Percentiles rank a stretch among this genome's conserved stretches.
These are phyloP conservation scores for Aspergillus hancockii DNA, from an alignment of 495 filamentous ascomycete genomes.

Conservation along the genomic window DNA sequence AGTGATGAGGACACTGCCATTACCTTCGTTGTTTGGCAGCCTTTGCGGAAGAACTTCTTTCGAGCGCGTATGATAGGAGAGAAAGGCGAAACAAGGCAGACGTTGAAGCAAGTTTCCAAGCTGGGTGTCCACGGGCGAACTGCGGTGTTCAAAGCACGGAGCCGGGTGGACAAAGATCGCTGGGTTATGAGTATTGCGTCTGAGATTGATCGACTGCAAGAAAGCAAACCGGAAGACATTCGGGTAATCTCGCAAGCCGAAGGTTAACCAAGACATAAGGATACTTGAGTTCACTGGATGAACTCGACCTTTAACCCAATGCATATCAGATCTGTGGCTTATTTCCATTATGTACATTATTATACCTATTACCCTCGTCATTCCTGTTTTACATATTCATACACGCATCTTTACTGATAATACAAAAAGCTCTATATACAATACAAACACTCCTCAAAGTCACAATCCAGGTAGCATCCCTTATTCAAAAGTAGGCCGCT, in stretches of 20 bases:
- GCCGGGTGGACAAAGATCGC: conserved; percentile 69
- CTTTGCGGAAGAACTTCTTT: conserved; percentile 59
- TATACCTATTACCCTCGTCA: not conserved
- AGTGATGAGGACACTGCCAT: conserved; percentile 71
- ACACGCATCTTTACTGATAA: not conserved
- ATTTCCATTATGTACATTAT: not conserved
- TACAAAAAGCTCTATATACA: conserved; percentile 5
- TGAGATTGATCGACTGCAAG: conserved; percentile 71
- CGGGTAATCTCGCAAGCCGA: conserved; percentile 46
- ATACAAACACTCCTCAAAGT: not conserved
- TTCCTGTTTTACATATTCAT: not conserved
- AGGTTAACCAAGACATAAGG: not conserved
- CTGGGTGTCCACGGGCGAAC: conserved; percentile 65
- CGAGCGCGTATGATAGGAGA: conserved; percentile 49
- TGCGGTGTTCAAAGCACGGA: conserved; percentile 71
- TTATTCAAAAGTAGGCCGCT: conserved; percentile 32
- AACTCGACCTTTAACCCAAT: not conserved
- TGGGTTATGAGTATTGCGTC: conserved; percentile 74
- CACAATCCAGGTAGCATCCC: not conserved
- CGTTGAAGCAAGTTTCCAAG: conserved; percentile 52
- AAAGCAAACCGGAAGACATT: conserved; percentile 57
- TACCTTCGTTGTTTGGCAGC: conserved; percentile 74
- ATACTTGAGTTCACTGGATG: not conserved
- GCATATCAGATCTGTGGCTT: not conserved
- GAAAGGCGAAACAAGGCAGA: conserved; percentile 42